Conservation (phyloP, 768 basidiomycete species). For the Trametes punicea region DNA sequence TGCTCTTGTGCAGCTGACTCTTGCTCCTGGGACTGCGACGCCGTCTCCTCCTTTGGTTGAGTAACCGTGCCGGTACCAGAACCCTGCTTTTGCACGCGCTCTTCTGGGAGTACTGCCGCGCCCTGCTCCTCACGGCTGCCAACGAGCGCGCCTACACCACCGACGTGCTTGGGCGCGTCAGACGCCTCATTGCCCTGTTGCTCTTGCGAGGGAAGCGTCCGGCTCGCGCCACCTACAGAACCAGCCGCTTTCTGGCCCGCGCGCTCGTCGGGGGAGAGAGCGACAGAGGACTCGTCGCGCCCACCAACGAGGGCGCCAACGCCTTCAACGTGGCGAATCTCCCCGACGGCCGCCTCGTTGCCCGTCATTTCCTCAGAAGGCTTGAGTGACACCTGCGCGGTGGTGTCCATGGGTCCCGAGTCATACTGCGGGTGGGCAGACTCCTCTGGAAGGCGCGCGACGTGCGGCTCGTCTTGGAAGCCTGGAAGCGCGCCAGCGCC, state of each 20-base stretch:
- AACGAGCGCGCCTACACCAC: conserved; percentile 46
- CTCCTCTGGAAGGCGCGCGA: conserved; percentile 26
- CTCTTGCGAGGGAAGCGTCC: background rate
- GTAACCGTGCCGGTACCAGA: conserved; percentile 1
- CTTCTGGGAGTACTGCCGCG: conserved; percentile 47
- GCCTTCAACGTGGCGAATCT: conserved; percentile 33
- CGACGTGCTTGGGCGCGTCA: conserved; percentile 12
- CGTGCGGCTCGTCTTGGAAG: conserved; percentile 17
- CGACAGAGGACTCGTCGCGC: conserved; percentile 44
- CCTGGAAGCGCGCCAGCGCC: conserved; percentile 27
- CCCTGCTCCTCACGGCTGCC: conserved; percentile 42
- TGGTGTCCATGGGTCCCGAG: conserved; percentile 6
- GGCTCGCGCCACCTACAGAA: background rate
- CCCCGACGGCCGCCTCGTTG: conserved; percentile 30
- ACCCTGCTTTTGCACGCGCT: conserved; percentile 20
- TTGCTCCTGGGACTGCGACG: background rate
- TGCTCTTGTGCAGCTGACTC: background rate
- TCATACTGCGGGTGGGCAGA: conserved; percentile 12
- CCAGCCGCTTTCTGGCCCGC: background rate
- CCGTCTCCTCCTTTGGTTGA: background rate
- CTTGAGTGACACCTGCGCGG: conserved; percentile 6
- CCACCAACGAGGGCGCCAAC: conserved; percentile 47
- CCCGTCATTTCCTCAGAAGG: conserved; percentile 32
- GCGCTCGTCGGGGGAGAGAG: conserved; percentile 44
- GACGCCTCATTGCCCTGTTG: conserved; percentile 7